A percentile compares a stretch with the other conserved stretches of the same genome.
phyloP scores from a whole-genome alignment of 2,329 filamentous ascomycete species.

The Ceratocystis cubensis region DNA sequence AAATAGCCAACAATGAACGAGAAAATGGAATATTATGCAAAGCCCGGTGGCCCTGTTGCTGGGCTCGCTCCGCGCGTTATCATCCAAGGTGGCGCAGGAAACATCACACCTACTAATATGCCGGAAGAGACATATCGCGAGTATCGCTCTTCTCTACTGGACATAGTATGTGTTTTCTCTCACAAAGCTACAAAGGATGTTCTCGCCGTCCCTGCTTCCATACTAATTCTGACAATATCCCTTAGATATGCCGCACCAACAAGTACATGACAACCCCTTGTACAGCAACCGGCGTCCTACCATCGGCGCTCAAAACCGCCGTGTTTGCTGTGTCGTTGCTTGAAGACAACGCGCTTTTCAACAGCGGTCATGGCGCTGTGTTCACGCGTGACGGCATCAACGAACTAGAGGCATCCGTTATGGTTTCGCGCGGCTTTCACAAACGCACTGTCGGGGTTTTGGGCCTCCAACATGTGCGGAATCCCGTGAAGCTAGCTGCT shows the following conservation, averaged over 20 bases:
- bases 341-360: conserved; percentile 73
- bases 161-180: conserved; percentile 36
- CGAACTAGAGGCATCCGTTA: conserved; percentile 76
- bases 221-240: background rate
- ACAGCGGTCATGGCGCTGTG: conserved; percentile 70
- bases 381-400: conserved; percentile 74
- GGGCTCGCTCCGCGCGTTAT: conserved; percentile 45
- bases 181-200: too few species aligned
- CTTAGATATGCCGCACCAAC: conserved; percentile 35
- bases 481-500: conserved; percentile 63
- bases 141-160: conserved; percentile 49
- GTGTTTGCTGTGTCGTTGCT: conserved; percentile 62
- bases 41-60: background rate
- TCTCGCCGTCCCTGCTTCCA: background rate
- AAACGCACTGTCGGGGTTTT: conserved; percentile 72
- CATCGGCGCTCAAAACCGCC: conserved; percentile 58
- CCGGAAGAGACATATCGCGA: conserved; percentile 43
- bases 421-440: conserved; percentile 60
- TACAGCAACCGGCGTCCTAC: conserved; percentile 24
- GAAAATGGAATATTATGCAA: conserved; percentile 12
- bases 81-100: conserved; percentile 62
- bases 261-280: conserved; percentile 35
- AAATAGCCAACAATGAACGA: background rate
- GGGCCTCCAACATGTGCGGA: conserved; percentile 59
- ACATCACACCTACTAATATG: conserved; percentile 49